Evolutionary conservation across 2,329 filamentous ascomycete genomes (phyloP), one percentile per base, ranked within the genome.

Genomic region (Exophiala spinifera): DNA sequence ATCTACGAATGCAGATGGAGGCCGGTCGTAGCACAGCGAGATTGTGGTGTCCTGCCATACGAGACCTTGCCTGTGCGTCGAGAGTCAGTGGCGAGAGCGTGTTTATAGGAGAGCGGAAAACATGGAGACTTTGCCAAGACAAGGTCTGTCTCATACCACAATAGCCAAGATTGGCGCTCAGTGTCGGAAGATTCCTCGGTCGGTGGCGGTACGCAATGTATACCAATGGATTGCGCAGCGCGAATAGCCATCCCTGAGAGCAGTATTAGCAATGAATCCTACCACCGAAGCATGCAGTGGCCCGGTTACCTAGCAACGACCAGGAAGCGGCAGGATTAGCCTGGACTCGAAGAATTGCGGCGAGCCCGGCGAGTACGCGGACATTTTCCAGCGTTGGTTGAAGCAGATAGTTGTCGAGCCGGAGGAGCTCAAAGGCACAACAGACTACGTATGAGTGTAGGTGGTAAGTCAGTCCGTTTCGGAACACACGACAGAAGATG

Each of bases 31-130:
- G 42, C 49, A 52, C 4, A 52, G n/a, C 6, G 49, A 52, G 15
- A 52, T 42, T 6, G 49, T 52, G 31, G 49, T 52, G 17, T 52
- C 49, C 34, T 52, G 49, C 49, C 49, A 52, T 25, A 52, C 49
- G 17, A 52, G 25, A n/a, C 49, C 49, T 37, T 47, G 42, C 49
- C 49, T 52, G 31, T 13, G 17, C 3, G 17, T 15, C n/a, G n/a
- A 15, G 33, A 15, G 33, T 36, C 33, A 36, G 33, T 36, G 33
- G 33, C n/a, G 33, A 14, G 3, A 15, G 11, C n/a, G 36, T 39
- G n/a, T 31, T 25, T n/a, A 46, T 36, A 15, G 11, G 28, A 23
- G 23, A 34, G 11, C n/a, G n/a, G 15, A 51, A 23, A 31, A 3
- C 15, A 51, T 7, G 37, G 19, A n/a, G n/a, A n/a, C n/a, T n/a